Evolutionary conservation across 225 moss, liverwort and hornwort species (phyloP).

Genomic region (Ulota crispa): DNA sequence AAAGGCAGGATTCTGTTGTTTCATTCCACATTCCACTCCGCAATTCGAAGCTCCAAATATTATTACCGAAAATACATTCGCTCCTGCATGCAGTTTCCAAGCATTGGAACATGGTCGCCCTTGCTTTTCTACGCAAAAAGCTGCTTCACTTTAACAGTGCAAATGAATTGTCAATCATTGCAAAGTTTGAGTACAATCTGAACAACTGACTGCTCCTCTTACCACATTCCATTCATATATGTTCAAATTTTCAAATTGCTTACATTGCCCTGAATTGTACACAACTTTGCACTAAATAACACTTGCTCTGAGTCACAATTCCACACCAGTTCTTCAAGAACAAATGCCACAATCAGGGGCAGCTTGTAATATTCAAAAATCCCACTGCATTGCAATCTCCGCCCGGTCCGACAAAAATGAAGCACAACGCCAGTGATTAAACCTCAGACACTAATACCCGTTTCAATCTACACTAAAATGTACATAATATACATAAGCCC

Average conservation of each 20-base stretch:
- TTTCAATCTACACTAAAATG: not conserved
- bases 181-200: too few species aligned
- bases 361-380: not conserved
- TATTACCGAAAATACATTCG: too few species aligned
- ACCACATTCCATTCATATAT: not conserved
- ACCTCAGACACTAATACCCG: not conserved
- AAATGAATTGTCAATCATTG: too few species aligned
- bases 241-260: not conserved
- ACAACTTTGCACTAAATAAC: not conserved
- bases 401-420: not conserved
- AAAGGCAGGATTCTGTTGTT: too few species aligned
- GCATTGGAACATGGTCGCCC: too few species aligned
- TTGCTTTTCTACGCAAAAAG: too few species aligned
- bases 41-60: too few species aligned
- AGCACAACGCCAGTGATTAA: not conserved
- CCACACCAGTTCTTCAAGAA: not conserved
- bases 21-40: too few species aligned
- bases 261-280: too few species aligned
- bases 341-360: not conserved
- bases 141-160: too few species aligned
- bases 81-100: too few species aligned
- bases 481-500: constrained; percentile 8
- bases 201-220: too few species aligned
- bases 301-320: not conserved
- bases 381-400: not conserved